Base-by-base conservation (phyloP, 2,329 filamentous ascomycete genomes). In the Orbilia quercus region DNA sequence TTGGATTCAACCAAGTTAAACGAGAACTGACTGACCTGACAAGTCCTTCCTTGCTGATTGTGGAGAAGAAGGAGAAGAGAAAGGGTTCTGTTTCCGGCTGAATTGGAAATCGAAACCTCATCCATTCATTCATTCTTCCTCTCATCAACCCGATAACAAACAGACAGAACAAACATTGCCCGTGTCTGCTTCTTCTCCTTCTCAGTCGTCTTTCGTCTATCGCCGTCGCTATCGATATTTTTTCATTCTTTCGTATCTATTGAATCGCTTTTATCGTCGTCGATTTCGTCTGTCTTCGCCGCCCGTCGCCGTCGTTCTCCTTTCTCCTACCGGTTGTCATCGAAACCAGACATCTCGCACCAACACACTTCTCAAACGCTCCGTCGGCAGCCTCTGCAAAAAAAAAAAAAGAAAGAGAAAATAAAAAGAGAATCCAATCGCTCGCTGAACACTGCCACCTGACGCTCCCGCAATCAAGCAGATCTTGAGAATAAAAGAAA, bases 271-370 rank as follows among this genome's bases (percentile, higher is more conserved):
- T n/a, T n/a, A n/a, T n/a, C n/a, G n/a, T n/a, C n/a, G n/a, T n/a
- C n/a, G n/a, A n/a, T n/a, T n/a, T n/a, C n/a, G n/a, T n/a, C n/a
- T n/a, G n/a, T n/a, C n/a, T n/a, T n/a, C n/a, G n/a, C n/a, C n/a
- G n/a, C n/a, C n/a, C n/a, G n/a, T n/a, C n/a, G n/a, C n/a, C n/a
- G n/a, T n/a, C n/a, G n/a, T 28, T 22, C 16, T 11, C 31, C 14
- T 18, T 20, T 50, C 20, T 20, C 12, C 2, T 7, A 9, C 45
- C 11, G 12, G 22, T n/a, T 45, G 16, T 9, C 57, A 11, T 70
- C 55, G 65, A 70, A 62, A 70, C 65, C 55, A 44, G 48, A 70
- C 40, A 45, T 58, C 40, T 55, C 65, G 53, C 48, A 31, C 38
- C 59, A 54, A 54, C 59, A 54, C 58, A 53, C 34, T 51, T 48